Percentiles rank a stretch among this genome's conserved stretches.
These are phyloP conservation scores for Phlegmacium glaucopus DNA, from an alignment of 768 basidiomycete genomes.

Conservation along the genomic window DNA sequence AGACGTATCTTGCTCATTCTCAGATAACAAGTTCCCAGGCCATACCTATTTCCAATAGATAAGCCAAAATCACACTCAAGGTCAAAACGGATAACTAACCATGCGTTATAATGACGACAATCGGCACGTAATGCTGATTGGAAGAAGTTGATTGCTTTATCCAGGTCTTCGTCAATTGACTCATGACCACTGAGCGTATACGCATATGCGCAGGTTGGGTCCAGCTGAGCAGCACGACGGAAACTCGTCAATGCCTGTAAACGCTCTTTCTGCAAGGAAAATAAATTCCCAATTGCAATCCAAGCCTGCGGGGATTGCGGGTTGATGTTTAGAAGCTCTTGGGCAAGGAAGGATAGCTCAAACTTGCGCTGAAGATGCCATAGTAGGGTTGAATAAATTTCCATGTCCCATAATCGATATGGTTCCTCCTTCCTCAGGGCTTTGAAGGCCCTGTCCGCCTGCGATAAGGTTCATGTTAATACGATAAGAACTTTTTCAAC, in stretches of 20 bases:
- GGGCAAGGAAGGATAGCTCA: conserved; percentile 87
- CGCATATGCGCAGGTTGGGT: conserved; percentile 90
- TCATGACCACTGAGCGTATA: conserved; percentile 97
- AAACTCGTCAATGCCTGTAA: conserved; percentile 93
- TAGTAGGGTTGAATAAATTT: conserved; percentile 91
- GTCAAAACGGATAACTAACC: conserved; percentile 44
- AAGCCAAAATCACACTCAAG: conserved; percentile 15
- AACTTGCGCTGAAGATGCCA: conserved; percentile 91
- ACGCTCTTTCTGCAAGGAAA: conserved; percentile 93
- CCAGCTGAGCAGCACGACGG: conserved; percentile 84
- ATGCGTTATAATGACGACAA: conserved; percentile 94
- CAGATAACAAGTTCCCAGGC: conserved; percentile 95
- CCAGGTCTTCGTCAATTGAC: conserved; percentile 92
- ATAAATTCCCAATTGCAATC: conserved; percentile 96
- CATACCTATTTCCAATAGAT: conserved; percentile 71
- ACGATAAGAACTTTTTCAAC: conserved; percentile 20
- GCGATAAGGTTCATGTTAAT: conserved; percentile 20
- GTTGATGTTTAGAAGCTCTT: conserved; percentile 83
- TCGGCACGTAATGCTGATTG: conserved; percentile 90
- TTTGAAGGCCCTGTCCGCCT: conserved; percentile 91
- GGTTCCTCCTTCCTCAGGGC: conserved; percentile 81
- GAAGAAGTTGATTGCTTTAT: conserved; percentile 89
- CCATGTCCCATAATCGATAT: conserved; percentile 91
- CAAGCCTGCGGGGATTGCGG: conserved; percentile 86
- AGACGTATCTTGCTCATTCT: conserved; percentile 89